Base-by-base conservation (phyloP, 768 basidiomycete species). In the Pisolithus sp. region DNA sequence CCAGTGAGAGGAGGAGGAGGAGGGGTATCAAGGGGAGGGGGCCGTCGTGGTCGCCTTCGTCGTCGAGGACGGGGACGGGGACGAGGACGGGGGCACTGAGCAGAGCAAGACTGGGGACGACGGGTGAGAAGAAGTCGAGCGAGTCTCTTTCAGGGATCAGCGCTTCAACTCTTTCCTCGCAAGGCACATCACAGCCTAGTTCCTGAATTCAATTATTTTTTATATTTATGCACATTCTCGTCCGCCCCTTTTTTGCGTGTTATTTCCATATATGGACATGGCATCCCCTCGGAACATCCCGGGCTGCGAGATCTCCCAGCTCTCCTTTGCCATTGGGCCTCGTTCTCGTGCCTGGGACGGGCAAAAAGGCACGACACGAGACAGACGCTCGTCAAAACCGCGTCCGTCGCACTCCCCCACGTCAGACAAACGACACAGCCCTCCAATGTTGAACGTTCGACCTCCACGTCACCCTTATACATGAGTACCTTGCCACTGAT, bases 131-230 rank as follows among this genome's bases (percentile, higher is more conserved):
- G 30, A 30, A 30, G 30, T 30, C 31, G 4, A 9, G 28, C 26
- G 26, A 26, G 26, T 26, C 26, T 34, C 31, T 34, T 58, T 62
- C 63, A 67, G 68, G n/a, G 68, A 69, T 68, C 66, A 55, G 53
- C 60, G 53, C 17, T 4, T 45, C 56, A 50, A 61, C 68, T 68
- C 51, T 28, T 49, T 68, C 7, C 30, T 31, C n/a, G n/a, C 23
- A 34, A 68, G 66, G 66, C 66, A 68, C 66, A 69, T 69, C 68
- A 67, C 43, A 41, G 48, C 26, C 18, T 30, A 54, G 68, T 69
- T 54, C 68, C 68, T 68, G 65, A 34, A 26, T 38, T 40, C 60
- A 30, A 34, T 48, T 41, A 21, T 54, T 44, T 37, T 37, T 6
- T 39, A 30, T 42, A 57, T 50, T 34, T 28, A 46, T 46, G 53